Base-by-base conservation (phyloP, 768 basidiomycete species). In the Tricholoma furcatifolium region DNA sequence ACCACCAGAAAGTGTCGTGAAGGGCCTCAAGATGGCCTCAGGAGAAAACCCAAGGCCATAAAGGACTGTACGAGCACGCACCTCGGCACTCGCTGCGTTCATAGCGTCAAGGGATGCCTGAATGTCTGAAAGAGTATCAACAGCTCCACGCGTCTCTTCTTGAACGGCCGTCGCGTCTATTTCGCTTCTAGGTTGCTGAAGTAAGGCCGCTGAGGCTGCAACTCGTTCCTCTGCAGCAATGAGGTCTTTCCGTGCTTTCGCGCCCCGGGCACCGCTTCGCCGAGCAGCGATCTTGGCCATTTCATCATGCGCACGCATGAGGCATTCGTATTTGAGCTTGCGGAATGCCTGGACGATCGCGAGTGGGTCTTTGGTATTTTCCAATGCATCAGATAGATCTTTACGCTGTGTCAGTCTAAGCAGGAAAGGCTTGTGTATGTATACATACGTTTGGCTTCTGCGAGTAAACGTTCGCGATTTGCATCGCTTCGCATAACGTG, bases 31-130 rank as follows among this genome's bases (percentile, higher is more conserved):
- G 8, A 70, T 63, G 43, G 61, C 63, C 12, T 69, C 67, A 32
- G 72, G 64, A 0, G 66, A 67, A 65, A 88, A 88, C 0, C 86
- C 85, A 2, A 89, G 69, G 1, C 87, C 85, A 18, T 67, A 59
- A 10, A 88, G 71, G 47, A 88, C 80, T 0, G 62, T 60, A 32
- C 75, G 72, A 1, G 85, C 85, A 3, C 74, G 66, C n/a, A 68
- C 67, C 54, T 78, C 78, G 24, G 75, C 73, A 3, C 67, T 72
- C 10, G 71, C 70, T 0, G 76, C 50, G 21, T 62, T 55, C 63
- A 62, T 61, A 3, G 63, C 52, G 11, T 67, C 69, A 10, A 70
- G 62, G 15, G 56, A 58, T 12, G 57, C 45, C 36, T 66, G 61
- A 7, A 68, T 56, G 17, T 70, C 67, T 1, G 61, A 41, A n/a